Evolutionary conservation across 2,329 filamentous ascomycete species (phyloP), one percentile per base, ranked within the genome.

Genomic region (Massarina eburnea): DNA sequence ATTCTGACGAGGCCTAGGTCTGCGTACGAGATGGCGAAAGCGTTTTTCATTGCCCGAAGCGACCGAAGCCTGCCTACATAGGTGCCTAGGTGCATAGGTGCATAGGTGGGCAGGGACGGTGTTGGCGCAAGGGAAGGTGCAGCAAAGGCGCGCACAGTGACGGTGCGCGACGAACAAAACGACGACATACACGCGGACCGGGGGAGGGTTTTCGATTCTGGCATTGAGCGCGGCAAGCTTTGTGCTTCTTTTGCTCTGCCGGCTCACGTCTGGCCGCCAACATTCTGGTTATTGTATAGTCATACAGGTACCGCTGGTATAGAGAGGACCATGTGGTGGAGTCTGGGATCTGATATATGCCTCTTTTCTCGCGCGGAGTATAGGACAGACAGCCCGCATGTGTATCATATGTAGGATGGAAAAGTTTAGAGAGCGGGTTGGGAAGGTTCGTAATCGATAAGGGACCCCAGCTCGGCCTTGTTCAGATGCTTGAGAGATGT

Each of bases 1-100:
- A 20, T 15, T 38, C 56, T 61, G 43, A 63, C 37, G 7, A 3
- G 18, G n/a, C 18, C 19, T 49, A 82, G 80, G 80, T 80, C 80
- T 38, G 83, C 82, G 35, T 85, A 85, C 58, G 82, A 85, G 67
- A 82, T 85, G 75, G 82, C 82, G 33, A 85, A 85, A 71, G 81
- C 82, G 10, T 85, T 85, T 67, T 85, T 85, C 70, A 83, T 83
- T 50, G 62, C 65, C 20, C 67, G 69, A 40, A 68, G 60, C 51
- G 65, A 64, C 30, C 42, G 38, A 10, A 20, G n/a, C 2, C 7
- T 22, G 5, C 15, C 43, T 18, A 9, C 17, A 15, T 42, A 42
- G 30, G 19, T 58, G 33, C 30, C 40, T 5, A 33, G 7, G n/a
- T 4, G 32, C 32, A 15, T 34, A 18, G 17, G 15, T 6, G 15